These are phyloP conservation scores for Phoma sp. DNA, from an alignment of 2,329 filamentous ascomycete species.

Conservation along the genomic window DNA sequence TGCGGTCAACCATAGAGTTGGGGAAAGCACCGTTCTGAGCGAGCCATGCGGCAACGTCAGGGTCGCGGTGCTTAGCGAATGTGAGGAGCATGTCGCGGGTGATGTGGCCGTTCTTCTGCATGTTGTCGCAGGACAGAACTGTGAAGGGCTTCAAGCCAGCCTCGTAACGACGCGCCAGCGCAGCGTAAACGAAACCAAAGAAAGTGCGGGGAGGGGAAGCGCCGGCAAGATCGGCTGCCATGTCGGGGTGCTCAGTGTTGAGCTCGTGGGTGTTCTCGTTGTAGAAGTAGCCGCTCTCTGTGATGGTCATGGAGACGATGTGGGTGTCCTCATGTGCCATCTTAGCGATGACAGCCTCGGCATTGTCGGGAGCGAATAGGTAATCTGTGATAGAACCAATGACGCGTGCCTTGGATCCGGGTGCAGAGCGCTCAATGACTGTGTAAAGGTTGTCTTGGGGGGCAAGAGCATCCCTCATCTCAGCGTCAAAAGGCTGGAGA, in stretches of 20 bases:
- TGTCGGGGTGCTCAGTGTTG: conserved; percentile 34
- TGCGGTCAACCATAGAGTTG: conserved; percentile 43
- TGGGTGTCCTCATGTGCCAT: conserved; percentile 40
- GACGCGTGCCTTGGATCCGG: conserved; percentile 32
- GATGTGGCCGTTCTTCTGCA: conserved; percentile 41
- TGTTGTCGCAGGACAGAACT: conserved; percentile 42
- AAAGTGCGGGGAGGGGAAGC: conserved; percentile 33
- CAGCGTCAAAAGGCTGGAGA: conserved; percentile 35
- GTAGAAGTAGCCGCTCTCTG: conserved; percentile 40
- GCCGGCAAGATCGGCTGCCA: conserved; percentile 34
- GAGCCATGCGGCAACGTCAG: conserved; percentile 36
- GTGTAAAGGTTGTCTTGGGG: conserved; percentile 41
- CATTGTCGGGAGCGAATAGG: conserved; percentile 38
- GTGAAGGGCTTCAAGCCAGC: conserved; percentile 38
- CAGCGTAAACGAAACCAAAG: conserved; percentile 37
- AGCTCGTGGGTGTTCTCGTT: conserved; percentile 42
- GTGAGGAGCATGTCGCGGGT: conserved; percentile 37
- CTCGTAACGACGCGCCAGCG: conserved; percentile 34
- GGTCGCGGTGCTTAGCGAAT: conserved; percentile 32
- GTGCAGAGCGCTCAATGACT: conserved; percentile 35
- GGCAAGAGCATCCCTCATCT: conserved; percentile 34
- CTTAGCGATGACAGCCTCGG: conserved; percentile 39
- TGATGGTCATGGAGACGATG: conserved; percentile 41
- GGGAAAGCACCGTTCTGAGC: conserved; percentile 39
- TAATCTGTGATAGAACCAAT: conserved; percentile 39